Evolutionary conservation across 2,329 filamentous ascomycete species (phyloP).

Genomic region (Drechslerella coelobrocha): DNA sequence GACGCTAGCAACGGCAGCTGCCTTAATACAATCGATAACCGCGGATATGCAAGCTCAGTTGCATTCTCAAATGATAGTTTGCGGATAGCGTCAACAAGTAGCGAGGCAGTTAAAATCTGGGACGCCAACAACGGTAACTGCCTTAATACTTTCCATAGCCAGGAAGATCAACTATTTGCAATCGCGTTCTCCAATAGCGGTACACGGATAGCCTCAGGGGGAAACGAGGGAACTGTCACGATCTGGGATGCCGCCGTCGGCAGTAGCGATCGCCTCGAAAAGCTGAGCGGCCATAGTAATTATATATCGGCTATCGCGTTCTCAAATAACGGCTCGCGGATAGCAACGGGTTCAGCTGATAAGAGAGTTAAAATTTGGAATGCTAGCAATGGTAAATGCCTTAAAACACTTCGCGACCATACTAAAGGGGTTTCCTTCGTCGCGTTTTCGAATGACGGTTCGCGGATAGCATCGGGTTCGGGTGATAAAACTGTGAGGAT

Average conservation of each 20-base stretch:
- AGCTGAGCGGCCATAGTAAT: background rate
- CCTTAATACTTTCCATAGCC: background rate
- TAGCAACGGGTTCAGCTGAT: background rate
- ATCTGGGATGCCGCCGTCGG: conserved; percentile 19
- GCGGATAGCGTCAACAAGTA: too few relatives aligned
- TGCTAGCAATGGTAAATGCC: background rate
- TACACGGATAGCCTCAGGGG: conserved; percentile 26
- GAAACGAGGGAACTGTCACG: conserved; percentile 21
- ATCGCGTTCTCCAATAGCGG: background rate
- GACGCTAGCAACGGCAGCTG: too few relatives aligned
- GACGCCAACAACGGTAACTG: background rate
- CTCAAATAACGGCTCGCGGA: background rate
- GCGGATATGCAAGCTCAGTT: too few relatives aligned
- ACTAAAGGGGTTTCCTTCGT: too few relatives aligned
- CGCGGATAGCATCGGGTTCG: background rate
- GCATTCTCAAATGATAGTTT: too few relatives aligned
- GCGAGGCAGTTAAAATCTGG: too few relatives aligned
- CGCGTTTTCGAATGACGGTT: too few relatives aligned
- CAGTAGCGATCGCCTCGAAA: background rate
- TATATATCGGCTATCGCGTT: background rate
- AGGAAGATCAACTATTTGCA: background rate
- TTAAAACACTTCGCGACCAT: too few relatives aligned
- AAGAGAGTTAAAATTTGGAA: background rate
- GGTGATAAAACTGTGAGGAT: background rate
- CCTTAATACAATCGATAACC: too few relatives aligned